A percentile compares a stretch with the other conserved stretches of the same genome.
Conservation (phyloP, 257 asterid species). For the Gynochthodes officinalis region DNA sequence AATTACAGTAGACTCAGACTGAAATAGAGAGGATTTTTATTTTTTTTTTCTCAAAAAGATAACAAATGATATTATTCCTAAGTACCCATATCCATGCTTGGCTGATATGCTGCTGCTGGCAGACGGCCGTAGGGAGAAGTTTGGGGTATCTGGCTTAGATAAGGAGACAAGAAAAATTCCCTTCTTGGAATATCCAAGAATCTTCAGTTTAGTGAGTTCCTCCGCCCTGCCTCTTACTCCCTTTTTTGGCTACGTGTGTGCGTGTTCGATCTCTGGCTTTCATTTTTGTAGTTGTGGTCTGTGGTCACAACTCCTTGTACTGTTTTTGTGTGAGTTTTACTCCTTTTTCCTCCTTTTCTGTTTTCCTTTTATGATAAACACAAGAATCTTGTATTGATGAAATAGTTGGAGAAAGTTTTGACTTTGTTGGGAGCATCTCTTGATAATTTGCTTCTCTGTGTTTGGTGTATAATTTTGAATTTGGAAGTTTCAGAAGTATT, state of each 20-base stretch:
- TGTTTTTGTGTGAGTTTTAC: background rate
- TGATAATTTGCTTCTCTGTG: constrained; percentile 1
- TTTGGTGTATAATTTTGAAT: constrained; percentile 5
- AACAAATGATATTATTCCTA: too few relatives aligned
- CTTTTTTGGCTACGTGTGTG: constrained; percentile 5
- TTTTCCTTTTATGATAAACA: constrained; percentile 10
- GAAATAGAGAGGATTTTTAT: too few relatives aligned
- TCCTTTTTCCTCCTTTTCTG: background rate
- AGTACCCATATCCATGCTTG: constrained; percentile 5
- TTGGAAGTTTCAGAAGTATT: background rate
- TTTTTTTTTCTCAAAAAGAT: too few relatives aligned
- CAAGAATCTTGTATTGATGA: constrained; percentile 25
- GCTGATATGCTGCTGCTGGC: constrained; percentile 24
- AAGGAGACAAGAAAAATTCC: constrained; percentile 11
- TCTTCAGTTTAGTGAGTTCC: constrained; percentile 42
- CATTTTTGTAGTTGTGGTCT: constrained; percentile 14
- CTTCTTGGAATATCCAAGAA: constrained; percentile 68
- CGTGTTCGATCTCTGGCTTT: background rate
- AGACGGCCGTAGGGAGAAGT: constrained; percentile 35
- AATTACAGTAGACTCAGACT: too few relatives aligned
- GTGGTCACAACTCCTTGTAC: constrained; percentile 6
- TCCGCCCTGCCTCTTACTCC: constrained; percentile 23
- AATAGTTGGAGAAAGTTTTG: constrained; percentile 16
- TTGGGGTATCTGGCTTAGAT: constrained; percentile 10
- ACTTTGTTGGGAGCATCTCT: constrained; percentile 30